Conservation (phyloP, 352 stramenopile genomes). For the Globisporangium sylvaticum region DNA sequence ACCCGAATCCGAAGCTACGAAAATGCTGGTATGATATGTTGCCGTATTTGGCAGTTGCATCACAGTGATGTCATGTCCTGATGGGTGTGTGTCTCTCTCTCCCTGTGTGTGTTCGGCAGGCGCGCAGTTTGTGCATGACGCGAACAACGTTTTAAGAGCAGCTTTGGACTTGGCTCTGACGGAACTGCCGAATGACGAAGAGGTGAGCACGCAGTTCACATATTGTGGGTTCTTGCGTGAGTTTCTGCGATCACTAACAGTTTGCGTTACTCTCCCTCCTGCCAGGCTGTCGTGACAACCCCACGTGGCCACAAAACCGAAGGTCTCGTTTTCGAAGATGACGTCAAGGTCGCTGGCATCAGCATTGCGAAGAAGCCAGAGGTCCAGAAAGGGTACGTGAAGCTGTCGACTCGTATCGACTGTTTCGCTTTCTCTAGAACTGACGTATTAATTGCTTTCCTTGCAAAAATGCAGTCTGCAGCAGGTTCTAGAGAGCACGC, state of each 20-base stretch:
- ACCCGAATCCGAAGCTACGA: constrained; percentile 74
- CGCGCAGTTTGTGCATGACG: constrained; percentile 65
- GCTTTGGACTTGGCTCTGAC: constrained; percentile 70
- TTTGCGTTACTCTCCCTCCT: background rate
- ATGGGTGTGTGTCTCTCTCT: too few relatives aligned
- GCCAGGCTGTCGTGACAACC: constrained; percentile 69
- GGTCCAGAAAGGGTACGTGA: constrained; percentile 41
- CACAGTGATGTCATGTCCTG: too few relatives aligned
- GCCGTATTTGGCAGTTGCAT: too few relatives aligned
- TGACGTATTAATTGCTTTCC: background rate
- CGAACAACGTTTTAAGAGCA: constrained; percentile 64
- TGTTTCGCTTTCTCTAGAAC: too few relatives aligned
- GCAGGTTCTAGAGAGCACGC: constrained; percentile 43
- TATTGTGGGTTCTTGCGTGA: background rate
- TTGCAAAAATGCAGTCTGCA: constrained; percentile 26
- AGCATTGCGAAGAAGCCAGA: constrained; percentile 46
- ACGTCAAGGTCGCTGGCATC: constrained; percentile 74
- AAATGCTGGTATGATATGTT: constrained; percentile 37
- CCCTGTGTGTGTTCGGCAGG: constrained; percentile 22
- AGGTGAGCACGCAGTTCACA: constrained; percentile 27
- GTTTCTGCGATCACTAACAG: background rate
- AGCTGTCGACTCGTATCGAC: too few relatives aligned
- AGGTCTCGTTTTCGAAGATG: constrained; percentile 70
- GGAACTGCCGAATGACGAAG: constrained; percentile 77
- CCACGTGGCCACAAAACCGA: constrained; percentile 68